Percentiles rank a stretch among this genome's conserved stretches.
Evolutionary conservation across 2,329 filamentous ascomycete species (phyloP).

Genomic region (Aspergillus versicolor): DNA sequence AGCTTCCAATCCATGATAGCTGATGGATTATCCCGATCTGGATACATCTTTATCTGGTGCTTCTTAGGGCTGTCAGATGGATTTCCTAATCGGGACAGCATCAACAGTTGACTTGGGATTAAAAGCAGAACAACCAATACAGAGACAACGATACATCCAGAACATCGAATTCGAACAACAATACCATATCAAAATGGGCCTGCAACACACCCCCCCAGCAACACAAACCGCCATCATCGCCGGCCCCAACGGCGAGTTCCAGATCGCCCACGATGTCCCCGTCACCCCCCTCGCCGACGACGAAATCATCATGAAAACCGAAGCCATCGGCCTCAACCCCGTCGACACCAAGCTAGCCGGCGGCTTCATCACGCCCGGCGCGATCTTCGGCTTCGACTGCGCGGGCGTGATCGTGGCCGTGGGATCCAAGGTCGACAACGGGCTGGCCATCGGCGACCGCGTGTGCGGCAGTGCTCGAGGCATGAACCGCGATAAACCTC

Average conservation of each 20-base stretch:
- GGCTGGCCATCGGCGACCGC: not conserved
- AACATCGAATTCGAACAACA: too few relatives aligned
- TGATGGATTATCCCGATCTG: not conserved
- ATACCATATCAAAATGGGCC: not conserved
- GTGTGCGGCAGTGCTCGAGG: not conserved
- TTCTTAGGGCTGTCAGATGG: not conserved
- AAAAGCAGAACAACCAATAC: too few relatives aligned
- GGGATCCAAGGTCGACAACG: not conserved
- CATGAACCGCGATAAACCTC: not conserved
- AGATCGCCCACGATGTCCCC: not conserved
- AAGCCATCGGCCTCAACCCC: constrained; percentile 2
- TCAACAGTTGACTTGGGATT: not conserved
- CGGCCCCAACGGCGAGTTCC: not conserved
- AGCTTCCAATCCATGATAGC: too few relatives aligned
- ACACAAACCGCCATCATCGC: constrained; percentile 2
- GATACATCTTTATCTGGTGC: not conserved
- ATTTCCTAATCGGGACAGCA: not conserved
- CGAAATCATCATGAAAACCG: constrained; percentile 2
- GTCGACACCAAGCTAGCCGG: constrained; percentile 1
- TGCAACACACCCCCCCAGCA: not conserved
- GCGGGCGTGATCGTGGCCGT: not conserved
- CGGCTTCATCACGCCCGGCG: not conserved
- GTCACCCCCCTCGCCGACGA: not conserved
- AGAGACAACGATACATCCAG: too few relatives aligned
- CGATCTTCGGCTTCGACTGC: constrained; percentile 6